Evolutionary conservation across 768 basidiomycete species (phyloP).

Genomic region (Russula compacta): DNA sequence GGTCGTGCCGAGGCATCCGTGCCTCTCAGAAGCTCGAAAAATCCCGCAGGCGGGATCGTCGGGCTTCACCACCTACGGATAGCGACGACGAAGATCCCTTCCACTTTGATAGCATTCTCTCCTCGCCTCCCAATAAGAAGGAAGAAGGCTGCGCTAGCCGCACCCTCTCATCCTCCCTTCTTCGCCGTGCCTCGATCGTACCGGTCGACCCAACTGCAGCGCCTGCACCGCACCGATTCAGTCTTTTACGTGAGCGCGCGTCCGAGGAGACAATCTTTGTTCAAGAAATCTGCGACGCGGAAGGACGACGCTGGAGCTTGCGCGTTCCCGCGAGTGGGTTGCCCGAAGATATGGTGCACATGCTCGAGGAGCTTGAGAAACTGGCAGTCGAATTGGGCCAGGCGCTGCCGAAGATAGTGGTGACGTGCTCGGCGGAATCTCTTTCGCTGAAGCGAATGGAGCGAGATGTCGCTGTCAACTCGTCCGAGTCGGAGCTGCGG

Average conservation of each 20-base stretch:
- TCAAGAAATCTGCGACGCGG: constrained; percentile 17
- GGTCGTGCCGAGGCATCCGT: not conserved
- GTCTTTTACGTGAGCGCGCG: constrained; percentile 14
- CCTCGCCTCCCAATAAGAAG: not conserved
- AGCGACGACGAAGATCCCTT: constrained; percentile 18
- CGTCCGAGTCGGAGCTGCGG: constrained; percentile 1
- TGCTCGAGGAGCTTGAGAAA: constrained; percentile 19
- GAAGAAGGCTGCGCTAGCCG: not conserved
- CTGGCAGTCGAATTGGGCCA: constrained; percentile 15
- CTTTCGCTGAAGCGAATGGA: not conserved
- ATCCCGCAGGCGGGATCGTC: not conserved
- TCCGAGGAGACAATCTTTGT: constrained; percentile 15
- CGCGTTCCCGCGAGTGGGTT: constrained; percentile 18
- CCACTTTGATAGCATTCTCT: constrained; percentile 11
- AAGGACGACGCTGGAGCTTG: constrained; percentile 19
- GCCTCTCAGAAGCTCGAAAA: not conserved
- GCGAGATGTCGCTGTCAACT: not conserved
- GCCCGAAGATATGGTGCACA: constrained; percentile 16
- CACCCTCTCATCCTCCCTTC: not conserved
- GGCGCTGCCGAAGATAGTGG: constrained; percentile 15
- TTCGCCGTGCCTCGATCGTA: constrained; percentile 15
- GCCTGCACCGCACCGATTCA: constrained; percentile 11
- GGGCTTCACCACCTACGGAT: constrained; percentile 1
- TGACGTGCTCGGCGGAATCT: constrained; percentile 16
- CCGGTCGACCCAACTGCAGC: constrained; percentile 8